Percentiles rank a stretch among this genome's conserved stretches.
phyloP scores from a whole-genome alignment of 129 eudicot species.

The Flaveria robusta region DNA sequence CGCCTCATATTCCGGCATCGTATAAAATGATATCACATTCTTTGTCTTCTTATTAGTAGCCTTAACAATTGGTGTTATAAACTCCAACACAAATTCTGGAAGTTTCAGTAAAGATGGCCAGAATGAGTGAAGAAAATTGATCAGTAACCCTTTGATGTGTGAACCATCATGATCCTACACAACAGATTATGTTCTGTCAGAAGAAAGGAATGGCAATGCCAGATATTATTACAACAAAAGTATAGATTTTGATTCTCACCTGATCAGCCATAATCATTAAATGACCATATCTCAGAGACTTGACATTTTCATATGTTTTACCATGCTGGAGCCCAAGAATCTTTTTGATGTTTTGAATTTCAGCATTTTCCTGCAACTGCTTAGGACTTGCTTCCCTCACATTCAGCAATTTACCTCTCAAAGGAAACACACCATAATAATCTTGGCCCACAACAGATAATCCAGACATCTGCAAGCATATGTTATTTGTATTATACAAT shows the following conservation, averaged over 20 bases:
- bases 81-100: constrained; percentile 79
- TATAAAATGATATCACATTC: constrained; percentile 56
- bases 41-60: constrained; percentile 61
- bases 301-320: constrained; percentile 59
- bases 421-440: constrained; percentile 85
- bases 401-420: constrained; percentile 90
- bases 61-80: constrained; percentile 91
- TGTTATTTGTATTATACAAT: background rate
- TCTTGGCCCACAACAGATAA: constrained; percentile 78
- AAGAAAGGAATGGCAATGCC: background rate
- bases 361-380: constrained; percentile 78
- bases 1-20: constrained; percentile 81
- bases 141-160: constrained; percentile 90
- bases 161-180: constrained; percentile 98
- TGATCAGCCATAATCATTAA: constrained; percentile 99
- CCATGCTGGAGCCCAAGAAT: constrained; percentile 89
- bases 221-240: background rate
- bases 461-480: constrained; percentile 69
- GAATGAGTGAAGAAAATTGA: constrained; percentile 87
- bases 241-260: constrained; percentile 38
- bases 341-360: constrained; percentile 72
- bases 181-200: constrained; percentile 16
- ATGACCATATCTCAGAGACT: constrained; percentile 85
- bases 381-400: constrained; percentile 89
- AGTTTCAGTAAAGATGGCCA: constrained; percentile 96